A percentile compares a stretch with the other conserved stretches of the same genome.
These are phyloP conservation scores for Coccinonectria pachysandricola DNA, from an alignment of 2,329 filamentous ascomycete genomes.

Conservation along the genomic window DNA sequence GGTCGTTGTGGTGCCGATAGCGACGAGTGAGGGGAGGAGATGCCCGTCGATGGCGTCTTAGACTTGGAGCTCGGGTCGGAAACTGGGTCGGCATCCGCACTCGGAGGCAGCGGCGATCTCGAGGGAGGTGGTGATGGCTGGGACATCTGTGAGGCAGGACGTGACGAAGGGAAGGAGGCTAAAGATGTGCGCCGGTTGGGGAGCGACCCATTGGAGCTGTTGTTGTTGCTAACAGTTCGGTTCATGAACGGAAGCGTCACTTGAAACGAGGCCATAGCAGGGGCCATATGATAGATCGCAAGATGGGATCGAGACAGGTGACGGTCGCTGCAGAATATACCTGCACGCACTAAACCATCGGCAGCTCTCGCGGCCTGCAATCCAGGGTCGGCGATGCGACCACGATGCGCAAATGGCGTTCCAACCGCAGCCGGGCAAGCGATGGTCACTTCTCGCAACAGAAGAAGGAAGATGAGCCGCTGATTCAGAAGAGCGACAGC, in stretches of 20 bases:
- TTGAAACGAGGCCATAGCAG: constrained; percentile 18
- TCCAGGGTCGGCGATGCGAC: constrained; percentile 7
- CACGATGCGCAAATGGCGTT: constrained; percentile 12
- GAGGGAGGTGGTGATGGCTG: constrained; percentile 41
- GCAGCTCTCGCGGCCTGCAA: constrained; percentile 12
- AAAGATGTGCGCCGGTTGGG: constrained; percentile 42
- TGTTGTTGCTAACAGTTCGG: constrained; percentile 20
- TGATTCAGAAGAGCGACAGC: constrained; percentile 13
- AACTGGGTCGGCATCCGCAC: constrained; percentile 40
- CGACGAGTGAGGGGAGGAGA: constrained; percentile 52
- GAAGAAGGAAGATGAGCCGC: constrained; percentile 2
- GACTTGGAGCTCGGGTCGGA: constrained; percentile 51
- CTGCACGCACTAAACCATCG: constrained; percentile 6
- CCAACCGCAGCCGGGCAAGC: constrained; percentile 2
- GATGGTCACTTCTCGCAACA: constrained; percentile 5
- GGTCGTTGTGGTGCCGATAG: constrained; percentile 41
- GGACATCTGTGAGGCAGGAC: constrained; percentile 49
- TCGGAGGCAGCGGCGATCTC: constrained; percentile 43
- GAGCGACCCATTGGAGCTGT: constrained; percentile 22
- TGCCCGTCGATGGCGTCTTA: constrained; percentile 48
- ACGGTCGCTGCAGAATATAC: constrained; percentile 5
- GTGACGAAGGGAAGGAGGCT: constrained; percentile 52
- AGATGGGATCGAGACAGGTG: constrained; percentile 7
- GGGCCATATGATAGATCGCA: constrained; percentile 7
- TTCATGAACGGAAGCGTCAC: constrained; percentile 33